Base-by-base conservation (phyloP, 441 rosid species). In the Adansonia grandidieri region DNA sequence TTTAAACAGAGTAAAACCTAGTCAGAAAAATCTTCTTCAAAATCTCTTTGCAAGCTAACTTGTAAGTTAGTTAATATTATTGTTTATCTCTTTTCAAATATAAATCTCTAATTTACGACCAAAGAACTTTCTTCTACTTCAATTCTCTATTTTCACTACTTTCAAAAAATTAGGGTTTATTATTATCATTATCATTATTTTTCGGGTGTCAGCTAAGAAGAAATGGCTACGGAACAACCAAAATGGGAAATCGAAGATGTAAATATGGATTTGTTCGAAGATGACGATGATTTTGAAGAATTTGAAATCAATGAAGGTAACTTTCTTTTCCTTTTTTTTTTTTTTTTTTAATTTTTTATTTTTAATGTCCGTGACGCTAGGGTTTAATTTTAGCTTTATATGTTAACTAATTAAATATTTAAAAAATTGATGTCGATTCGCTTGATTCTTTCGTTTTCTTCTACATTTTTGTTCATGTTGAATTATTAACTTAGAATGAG, bases 221-320 rank as follows among this genome's bases (percentile, higher is more conserved):
- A 6, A 61, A 95, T 93, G 98, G 95, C 93, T 45, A 77, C 88
- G 11, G 98, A 96, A 50, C 60, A 70, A 48, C 84, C 87, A 4
- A 93, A 96, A 81, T 71, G 91, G 6, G 83, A 85, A 58, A 81
- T 88, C 5, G 92, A 89, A 85, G 95, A 87, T 20, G 89, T 89
- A 15, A 92, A 89, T 87, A 82, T 90, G 73, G 99, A 96, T 79
- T 77, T 96, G 77, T 93, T 96, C 78, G 98, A 96, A 75, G 99
- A 96, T 71, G 98, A 96, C 74, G 98, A 95, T 76, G 99, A 95
- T 81, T 93, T 95, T 68, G 99, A 95, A 85, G 99, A 93, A 76
- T 93, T 93, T 67, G 91, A 86, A 78, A 93, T 96, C 81, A 79
- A 90, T 71, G 90, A 87, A 90, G 97, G 97, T 91, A 22, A 6